A percentile compares a stretch with the other conserved stretches of the same genome.
phyloP scores from a whole-genome alignment of 176 grass and related monocot genomes.

The Lolium perenne region DNA sequence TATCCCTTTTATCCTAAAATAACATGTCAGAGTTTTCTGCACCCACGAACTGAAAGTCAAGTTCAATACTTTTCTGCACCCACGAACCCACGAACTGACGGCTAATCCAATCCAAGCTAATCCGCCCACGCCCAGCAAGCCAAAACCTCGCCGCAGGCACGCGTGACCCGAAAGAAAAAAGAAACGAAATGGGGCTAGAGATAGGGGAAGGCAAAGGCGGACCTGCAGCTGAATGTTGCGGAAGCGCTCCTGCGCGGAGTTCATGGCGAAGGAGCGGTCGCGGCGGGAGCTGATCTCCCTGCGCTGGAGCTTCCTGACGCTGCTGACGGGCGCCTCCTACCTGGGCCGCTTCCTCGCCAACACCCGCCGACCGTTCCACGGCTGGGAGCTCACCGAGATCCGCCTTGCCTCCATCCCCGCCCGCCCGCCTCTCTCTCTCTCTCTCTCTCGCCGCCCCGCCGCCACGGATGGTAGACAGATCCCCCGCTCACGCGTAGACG shows the following conservation, averaged over 20 bases:
- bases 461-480: background rate
- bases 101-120: background rate
- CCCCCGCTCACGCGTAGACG: constrained; percentile 18
- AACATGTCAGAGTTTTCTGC: background rate
- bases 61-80: constrained; percentile 2
- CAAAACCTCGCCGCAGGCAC: background rate
- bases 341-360: constrained; percentile 71
- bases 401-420: constrained; percentile 73
- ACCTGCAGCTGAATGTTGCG: constrained; percentile 91
- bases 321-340: constrained; percentile 64
- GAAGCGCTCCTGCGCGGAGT: constrained; percentile 86
- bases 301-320: constrained; percentile 79
- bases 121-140: background rate
- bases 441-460: background rate
- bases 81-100: background rate
- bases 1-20: background rate
- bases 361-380: constrained; percentile 74
- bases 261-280: constrained; percentile 75
- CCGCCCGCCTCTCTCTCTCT: too few species aligned
- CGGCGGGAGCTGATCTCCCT: constrained; percentile 84
- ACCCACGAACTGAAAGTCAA: background rate
- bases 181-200: background rate
- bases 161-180: background rate
- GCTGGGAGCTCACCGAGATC: constrained; percentile 75
- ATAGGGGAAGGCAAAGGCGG: too few species aligned